Evolutionary conservation across 2,329 filamentous ascomycete genomes (phyloP), one percentile per base, ranked within the genome.

Genomic region (Balansia obtecta): DNA sequence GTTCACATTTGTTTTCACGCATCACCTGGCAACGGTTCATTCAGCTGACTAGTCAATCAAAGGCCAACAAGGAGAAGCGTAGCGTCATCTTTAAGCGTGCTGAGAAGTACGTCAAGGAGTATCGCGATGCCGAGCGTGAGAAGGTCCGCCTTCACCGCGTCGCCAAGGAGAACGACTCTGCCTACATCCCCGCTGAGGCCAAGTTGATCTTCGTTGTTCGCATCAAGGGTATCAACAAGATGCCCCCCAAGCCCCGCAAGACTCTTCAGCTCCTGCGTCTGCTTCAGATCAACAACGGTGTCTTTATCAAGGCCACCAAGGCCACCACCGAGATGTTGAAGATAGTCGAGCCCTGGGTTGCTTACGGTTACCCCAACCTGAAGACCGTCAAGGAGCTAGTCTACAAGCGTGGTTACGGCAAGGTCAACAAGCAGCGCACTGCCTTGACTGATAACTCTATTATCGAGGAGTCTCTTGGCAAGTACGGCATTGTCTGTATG

Each of bases 221-320:
- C 73, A 98, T 98, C 82, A 98, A 98, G 88, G 93, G 91, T 95
- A 97, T 98, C 89, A 97, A 97, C 88, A 98, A 98, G 87, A 97
- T 98, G 67, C 84, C 94, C 71, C 93, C 93, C 65, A 97, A 98
- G 87, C 94, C 94, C 75, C 90, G 93, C 82, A 98, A 98, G 85
- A 97, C 95, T 69, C 84, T 98, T 65, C 93, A 98, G 79, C 88
- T 98, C 56, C 90, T 98, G 71, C 91, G 93, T 80, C 88, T 98
- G 61, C 85, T 98, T 67, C 93, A 98, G 81, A 98, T 98, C 86
- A 98, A 98, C 88, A 97, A 95, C 74, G 93, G 91, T 74, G 88
- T 96, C 74, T 98, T 98, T 78, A 80, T 98, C 75, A 85, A 83
- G 68, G 79, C 96, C 68, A 97, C 90, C 77, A 98, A 97, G 86